These are phyloP conservation scores for Moesziomyces aphidis DNA, from an alignment of 1,284 basidiomycete genomes.

Conservation along the genomic window DNA sequence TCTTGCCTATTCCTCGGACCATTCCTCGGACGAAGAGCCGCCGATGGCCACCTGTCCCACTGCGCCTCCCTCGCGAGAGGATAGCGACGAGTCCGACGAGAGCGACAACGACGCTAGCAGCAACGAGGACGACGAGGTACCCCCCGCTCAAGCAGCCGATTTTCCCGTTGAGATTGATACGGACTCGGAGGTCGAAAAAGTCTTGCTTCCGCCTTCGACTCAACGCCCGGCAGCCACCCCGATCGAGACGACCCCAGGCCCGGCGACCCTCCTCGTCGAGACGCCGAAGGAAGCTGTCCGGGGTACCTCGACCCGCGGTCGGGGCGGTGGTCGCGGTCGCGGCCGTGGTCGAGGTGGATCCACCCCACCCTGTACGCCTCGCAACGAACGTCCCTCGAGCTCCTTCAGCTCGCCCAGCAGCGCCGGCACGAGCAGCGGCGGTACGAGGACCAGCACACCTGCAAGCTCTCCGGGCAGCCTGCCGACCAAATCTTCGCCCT, in stretches of 20 bases:
- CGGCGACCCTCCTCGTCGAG: background rate
- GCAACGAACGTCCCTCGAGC: no score
- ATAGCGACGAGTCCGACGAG: background rate
- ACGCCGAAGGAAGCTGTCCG: conserved; percentile 5
- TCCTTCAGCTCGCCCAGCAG: background rate
- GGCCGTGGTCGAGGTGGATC: conserved; percentile 9
- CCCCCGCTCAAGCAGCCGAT: no score
- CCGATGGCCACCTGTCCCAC: background rate
- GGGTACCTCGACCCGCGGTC: background rate
- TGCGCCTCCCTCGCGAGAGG: background rate
- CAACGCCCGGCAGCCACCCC: background rate
- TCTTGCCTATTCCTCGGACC: conserved; percentile 13
- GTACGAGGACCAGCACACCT: background rate
- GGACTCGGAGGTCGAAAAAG: background rate
- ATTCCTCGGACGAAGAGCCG: conserved; percentile 24
- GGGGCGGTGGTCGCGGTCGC: conserved; percentile 1
- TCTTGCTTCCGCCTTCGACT: no score
- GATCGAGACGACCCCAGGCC: background rate
- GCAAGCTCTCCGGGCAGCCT: background rate
- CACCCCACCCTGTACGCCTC: no score
- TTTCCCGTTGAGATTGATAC: background rate
- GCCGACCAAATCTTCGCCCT: background rate
- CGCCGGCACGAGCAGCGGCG: no score
- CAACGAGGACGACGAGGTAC: background rate
- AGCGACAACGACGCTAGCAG: background rate